Base-by-base conservation (phyloP, 2,329 filamentous ascomycete genomes). In the Atkinsonella hypoxylon region DNA sequence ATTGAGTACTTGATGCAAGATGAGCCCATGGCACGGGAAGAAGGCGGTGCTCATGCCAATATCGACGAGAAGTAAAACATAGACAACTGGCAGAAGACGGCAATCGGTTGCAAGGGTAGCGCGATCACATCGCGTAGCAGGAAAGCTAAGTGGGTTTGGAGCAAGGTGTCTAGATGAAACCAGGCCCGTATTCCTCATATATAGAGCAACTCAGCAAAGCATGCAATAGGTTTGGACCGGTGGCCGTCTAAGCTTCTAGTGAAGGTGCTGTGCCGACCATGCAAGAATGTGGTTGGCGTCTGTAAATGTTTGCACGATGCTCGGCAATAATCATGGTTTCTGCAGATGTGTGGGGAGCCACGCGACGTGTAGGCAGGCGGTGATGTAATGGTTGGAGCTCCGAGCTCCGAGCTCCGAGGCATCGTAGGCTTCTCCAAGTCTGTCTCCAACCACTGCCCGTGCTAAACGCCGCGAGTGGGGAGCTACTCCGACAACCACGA, bases 1-100 rank as follows among this genome's bases (percentile, higher is more conserved):
- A 59, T 67, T 39, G 65, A 61, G 17, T 63, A 64, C 51, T 56
- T 61, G 31, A 59, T 62, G 53, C 60, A 60, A 47, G 66, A 68
- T 47, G 63, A 67, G 34, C 66, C 66, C 9, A 55, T 63, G 26
- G 49, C 55, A 11, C 54, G 58, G 7, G 57, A 58, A 11, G 59
- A 62, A 12, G 51, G 56, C 12, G 57, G 51, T 26, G 6, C 32
- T 3, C 13, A 20, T 31, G 48, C 15, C 12, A 30, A 15, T 30
- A 11, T 7, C 13, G 15, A 12, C 18, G 17, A 38, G 22, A 39
- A 39, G 49, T 59, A 45, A 68, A 3, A 17, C n/a, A 9, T 17
- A 7, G n/a, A 18, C 20, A 10, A 15, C 38, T 32, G 36, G 34
- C 4, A 12, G 15, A 15, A 13, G 11, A 36, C 13, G 34, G 34